Base-by-base conservation (phyloP, 2,329 filamentous ascomycete species). In the Microcera coccophila region DNA sequence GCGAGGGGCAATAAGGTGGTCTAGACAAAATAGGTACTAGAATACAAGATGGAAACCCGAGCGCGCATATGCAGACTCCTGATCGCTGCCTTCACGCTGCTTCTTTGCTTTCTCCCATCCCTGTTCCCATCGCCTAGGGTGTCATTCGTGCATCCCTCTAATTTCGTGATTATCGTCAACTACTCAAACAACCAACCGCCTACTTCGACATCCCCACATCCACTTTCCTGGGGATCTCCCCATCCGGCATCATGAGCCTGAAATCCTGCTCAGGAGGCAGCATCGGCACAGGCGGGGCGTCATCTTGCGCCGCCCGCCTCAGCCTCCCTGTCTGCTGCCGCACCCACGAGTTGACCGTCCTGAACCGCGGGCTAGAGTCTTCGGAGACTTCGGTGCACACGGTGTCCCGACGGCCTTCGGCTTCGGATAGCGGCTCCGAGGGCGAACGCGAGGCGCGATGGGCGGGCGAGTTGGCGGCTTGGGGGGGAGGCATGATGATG, bases 281-380 rank as follows among this genome's bases (percentile, higher is more conserved):
- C 3, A 62, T 59, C 2, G 70, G 69, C 20, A 73, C 63, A 1
- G 69, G 66, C 3, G 71, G 71, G 9, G 66, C 55, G 16, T 63
- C 56, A 15, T 56, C 48, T 7, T 50, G 55, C 52, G 71, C 66
- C 2, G 70, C 72, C 19, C 73, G 68, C 53, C 71, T 72, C 21
- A 80, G 60, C 3, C 78, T 71, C 3, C 73, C 74, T 8, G 74
- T 74, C 60, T 85, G 81, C 57, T 85, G 79, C 50, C 74, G 74
- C 2, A 85, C 81, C 82, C 82, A 85, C 21, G 78, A 82, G 42
- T 69, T 72, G 42, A 85, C 69, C 5, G 70, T 74, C 26, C 78
- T 72, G 59, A 82, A 84, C 4, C 74, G 72, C 12, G 76, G 68
- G 4, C 76, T 72, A 34, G 64, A 60, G 47, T 82, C 78, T 24